phyloP scores from a whole-genome alignment of 2,329 filamentous ascomycete species.

The Hysterium pulicare region DNA sequence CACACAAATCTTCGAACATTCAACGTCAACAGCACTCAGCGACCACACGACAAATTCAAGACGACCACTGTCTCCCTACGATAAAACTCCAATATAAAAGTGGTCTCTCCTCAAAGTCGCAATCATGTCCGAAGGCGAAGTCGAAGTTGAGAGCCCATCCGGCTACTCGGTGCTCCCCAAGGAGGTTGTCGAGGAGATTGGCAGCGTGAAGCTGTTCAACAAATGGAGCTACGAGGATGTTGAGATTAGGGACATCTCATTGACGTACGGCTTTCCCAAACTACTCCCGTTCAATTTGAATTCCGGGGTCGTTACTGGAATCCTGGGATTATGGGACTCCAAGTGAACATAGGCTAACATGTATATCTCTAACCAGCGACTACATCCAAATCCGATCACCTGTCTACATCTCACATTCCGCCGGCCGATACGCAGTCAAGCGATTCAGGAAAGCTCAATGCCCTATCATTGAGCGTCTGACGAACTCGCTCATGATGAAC shows the following conservation, averaged over 20 bases:
- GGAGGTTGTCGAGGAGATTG: slow-evolving; percentile 85
- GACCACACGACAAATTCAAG: slow-evolving; percentile 27
- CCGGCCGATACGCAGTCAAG: slow-evolving; percentile 98
- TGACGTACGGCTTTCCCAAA: slow-evolving; percentile 71
- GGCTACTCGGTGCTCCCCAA: slow-evolving; percentile 84
- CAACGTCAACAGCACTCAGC: slow-evolving; percentile 12
- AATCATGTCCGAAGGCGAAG: slow-evolving; percentile 92
- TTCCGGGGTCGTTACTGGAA: no score
- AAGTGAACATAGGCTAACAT: slow-evolving; percentile 31
- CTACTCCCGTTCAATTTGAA: not conserved
- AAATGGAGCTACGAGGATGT: slow-evolving; percentile 99
- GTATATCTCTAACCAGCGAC: slow-evolving; percentile 62
- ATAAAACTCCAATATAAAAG: slow-evolving; percentile 20
- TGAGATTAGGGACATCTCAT: slow-evolving; percentile 98
- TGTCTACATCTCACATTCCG: slow-evolving; percentile 98
- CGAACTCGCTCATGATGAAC: slow-evolving; percentile 99
- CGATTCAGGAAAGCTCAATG: slow-evolving; percentile 99
- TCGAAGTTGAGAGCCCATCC: slow-evolving; percentile 79
- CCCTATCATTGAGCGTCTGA: slow-evolving; percentile 99
- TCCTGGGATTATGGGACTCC: no score
- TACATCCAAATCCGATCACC: slow-evolving; percentile 99
- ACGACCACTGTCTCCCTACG: slow-evolving; percentile 20
- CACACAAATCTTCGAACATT: slow-evolving; percentile 15
- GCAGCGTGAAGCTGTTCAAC: slow-evolving; percentile 95
- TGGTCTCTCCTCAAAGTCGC: slow-evolving; percentile 20